A percentile compares a stretch with the other conserved stretches of the same genome.
phyloP scores from a whole-genome alignment of 2,329 filamentous ascomycete genomes.

The Zymoseptoria brevis region DNA sequence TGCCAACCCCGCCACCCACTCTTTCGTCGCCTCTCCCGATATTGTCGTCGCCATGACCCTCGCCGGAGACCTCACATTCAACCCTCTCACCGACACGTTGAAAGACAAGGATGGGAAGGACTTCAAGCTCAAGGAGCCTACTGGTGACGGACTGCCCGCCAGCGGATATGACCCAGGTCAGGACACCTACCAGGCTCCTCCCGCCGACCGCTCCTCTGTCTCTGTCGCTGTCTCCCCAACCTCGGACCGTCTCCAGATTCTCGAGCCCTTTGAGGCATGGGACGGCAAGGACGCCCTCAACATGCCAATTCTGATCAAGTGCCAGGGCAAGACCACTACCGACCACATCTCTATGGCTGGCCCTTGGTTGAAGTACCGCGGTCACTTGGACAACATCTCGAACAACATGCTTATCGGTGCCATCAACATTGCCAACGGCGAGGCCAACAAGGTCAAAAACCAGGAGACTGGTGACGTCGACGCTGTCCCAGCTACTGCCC shows the following conservation, averaged over 20 bases:
- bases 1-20: conserved; percentile 88
- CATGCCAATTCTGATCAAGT: conserved; percentile 92
- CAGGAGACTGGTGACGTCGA: conserved; percentile 72
- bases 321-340: conserved; percentile 62
- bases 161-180: conserved; percentile 83
- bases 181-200: conserved; percentile 94
- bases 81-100: conserved; percentile 79
- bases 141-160: conserved; percentile 70
- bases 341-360: conserved; percentile 57
- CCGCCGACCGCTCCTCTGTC: conserved; percentile 64
- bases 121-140: conserved; percentile 76
- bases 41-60: conserved; percentile 80
- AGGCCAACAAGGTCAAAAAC: conserved; percentile 98
- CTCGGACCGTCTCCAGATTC: conserved; percentile 89
- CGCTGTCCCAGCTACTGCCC: conserved; percentile 84
- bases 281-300: conserved; percentile 80
- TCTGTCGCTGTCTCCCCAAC: conserved; percentile 75
- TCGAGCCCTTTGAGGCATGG: conserved; percentile 80
- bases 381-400: conserved; percentile 97
- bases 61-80: conserved; percentile 82
- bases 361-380: conserved; percentile 97
- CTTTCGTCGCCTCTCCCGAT: conserved; percentile 86
- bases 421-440: conserved; percentile 88
- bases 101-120: conserved; percentile 96
- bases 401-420: conserved; percentile 99